Percentiles rank a stretch among this genome's conserved stretches.
Evolutionary conservation across 202 grass and related monocot genomes (phyloP).

Genomic region (Brachypodium distachyon): DNA sequence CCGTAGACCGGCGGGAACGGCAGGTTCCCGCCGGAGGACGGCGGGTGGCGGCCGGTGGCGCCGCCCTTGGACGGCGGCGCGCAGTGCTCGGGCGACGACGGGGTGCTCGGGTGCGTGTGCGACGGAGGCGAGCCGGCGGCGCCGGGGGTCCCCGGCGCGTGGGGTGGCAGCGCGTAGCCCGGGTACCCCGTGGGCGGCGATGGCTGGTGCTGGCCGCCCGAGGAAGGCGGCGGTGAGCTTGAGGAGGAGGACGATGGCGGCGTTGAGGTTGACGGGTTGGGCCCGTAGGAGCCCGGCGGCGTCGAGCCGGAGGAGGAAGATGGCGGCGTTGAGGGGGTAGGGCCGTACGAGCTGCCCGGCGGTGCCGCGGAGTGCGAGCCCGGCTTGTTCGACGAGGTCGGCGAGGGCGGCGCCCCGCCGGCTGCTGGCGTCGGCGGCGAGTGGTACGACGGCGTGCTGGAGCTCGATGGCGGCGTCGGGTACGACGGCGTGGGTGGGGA

Average conservation of each 20-base stretch:
- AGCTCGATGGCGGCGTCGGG: slow-evolving; percentile 24
- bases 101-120: slow-evolving; percentile 1
- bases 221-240: slow-evolving; percentile 13
- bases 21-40: background rate
- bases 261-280: slow-evolving; percentile 4
- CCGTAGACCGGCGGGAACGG: slow-evolving; percentile 72
- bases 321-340: slow-evolving; percentile 16
- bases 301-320: slow-evolving; percentile 22
- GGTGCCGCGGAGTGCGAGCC: too few relatives aligned
- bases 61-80: slow-evolving; percentile 17
- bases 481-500: slow-evolving; percentile 16
- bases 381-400: slow-evolving; percentile 32
- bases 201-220: slow-evolving; percentile 11
- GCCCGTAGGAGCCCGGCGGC: slow-evolving; percentile 22
- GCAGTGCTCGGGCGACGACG: slow-evolving; percentile 13
- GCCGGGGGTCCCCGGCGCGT: background rate
- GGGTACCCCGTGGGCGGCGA: slow-evolving; percentile 29
- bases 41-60: background rate
- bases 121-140: slow-evolving; percentile 7
- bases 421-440: slow-evolving; percentile 21
- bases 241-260: slow-evolving; percentile 17
- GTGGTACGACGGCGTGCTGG: slow-evolving; percentile 5
- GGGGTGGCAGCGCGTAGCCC: slow-evolving; percentile 23
- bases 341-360: slow-evolving; percentile 17
- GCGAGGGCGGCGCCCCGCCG: slow-evolving; percentile 35